phyloP scores from a whole-genome alignment of 139 green algal species.

The Haematococcus lacustris region DNA sequence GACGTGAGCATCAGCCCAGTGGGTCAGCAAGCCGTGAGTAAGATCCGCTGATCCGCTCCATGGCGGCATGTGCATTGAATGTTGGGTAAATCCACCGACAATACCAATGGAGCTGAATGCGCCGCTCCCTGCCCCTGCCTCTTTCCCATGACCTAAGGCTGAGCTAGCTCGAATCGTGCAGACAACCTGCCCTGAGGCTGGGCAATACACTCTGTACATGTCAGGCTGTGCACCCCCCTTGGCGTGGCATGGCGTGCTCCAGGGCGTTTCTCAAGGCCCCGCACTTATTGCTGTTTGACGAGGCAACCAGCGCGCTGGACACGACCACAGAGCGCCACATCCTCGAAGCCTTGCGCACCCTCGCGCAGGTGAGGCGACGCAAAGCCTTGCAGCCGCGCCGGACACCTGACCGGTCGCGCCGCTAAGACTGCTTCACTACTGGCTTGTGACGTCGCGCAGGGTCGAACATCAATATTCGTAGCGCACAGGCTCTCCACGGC shows the following conservation, averaged over 20 bases:
- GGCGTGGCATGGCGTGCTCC: no score
- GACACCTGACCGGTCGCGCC: background rate
- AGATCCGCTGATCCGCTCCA: no score
- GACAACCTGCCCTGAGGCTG: no score
- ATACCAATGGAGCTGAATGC: no score
- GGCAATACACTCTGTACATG: background rate
- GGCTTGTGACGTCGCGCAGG: conserved; percentile 10
- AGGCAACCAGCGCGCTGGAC: conserved; percentile 91
- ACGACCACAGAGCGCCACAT: conserved; percentile 62
- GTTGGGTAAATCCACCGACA: no score
- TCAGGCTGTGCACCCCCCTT: background rate
- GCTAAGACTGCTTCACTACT: background rate
- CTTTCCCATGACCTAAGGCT: no score
- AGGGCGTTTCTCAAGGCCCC: conserved; percentile 52
- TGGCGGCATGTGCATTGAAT: no score
- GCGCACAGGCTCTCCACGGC: conserved; percentile 91
- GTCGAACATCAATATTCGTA: conserved; percentile 89
- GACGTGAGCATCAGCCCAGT: no score
- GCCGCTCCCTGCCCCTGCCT: no score
- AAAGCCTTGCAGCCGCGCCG: background rate
- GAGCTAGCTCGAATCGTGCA: no score
- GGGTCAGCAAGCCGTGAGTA: no score
- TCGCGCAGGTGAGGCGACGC: conserved; percentile 33
- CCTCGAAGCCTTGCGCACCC: conserved; percentile 37
- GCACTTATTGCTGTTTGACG: conserved; percentile 79